Evolutionary conservation across 306 rosid genomes (phyloP).

Genomic region (Prunus mongolica): DNA sequence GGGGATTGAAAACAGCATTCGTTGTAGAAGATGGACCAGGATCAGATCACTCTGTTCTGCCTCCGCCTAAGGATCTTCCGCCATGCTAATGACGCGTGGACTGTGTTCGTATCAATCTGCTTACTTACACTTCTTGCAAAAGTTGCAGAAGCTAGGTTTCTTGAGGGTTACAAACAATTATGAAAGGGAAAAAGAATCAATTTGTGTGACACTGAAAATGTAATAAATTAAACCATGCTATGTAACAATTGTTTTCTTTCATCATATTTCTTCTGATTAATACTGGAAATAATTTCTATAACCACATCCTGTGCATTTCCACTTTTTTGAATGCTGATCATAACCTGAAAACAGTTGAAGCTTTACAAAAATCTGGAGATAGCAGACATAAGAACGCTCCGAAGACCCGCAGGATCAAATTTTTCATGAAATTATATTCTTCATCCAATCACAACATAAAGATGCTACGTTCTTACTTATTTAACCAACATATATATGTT

Average conservation of each 20-base stretch:
- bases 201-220: slow-evolving; percentile 8
- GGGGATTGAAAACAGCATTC: slow-evolving; percentile 82
- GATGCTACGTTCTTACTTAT: too few relatives aligned
- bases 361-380: too few relatives aligned
- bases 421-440: too few relatives aligned
- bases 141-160: slow-evolving; percentile 35
- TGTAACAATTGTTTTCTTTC: neutral
- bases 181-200: slow-evolving; percentile 3
- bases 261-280: neutral
- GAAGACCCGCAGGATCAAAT: too few relatives aligned
- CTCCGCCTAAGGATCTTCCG: slow-evolving; percentile 82
- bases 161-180: slow-evolving; percentile 9
- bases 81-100: slow-evolving; percentile 45
- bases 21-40: slow-evolving; percentile 71
- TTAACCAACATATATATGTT: too few relatives aligned
- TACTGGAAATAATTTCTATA: neutral
- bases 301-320: too few relatives aligned
- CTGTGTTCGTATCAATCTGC: slow-evolving; percentile 37
- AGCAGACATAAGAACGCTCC: too few relatives aligned
- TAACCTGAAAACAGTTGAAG: too few relatives aligned
- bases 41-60: slow-evolving; percentile 51
- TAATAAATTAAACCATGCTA: slow-evolving; percentile 10
- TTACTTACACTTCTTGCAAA: slow-evolving; percentile 35
- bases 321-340: too few relatives aligned
- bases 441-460: too few relatives aligned